phyloP scores from a whole-genome alignment of 78 protist genomes.

The Guillardia theta region DNA sequence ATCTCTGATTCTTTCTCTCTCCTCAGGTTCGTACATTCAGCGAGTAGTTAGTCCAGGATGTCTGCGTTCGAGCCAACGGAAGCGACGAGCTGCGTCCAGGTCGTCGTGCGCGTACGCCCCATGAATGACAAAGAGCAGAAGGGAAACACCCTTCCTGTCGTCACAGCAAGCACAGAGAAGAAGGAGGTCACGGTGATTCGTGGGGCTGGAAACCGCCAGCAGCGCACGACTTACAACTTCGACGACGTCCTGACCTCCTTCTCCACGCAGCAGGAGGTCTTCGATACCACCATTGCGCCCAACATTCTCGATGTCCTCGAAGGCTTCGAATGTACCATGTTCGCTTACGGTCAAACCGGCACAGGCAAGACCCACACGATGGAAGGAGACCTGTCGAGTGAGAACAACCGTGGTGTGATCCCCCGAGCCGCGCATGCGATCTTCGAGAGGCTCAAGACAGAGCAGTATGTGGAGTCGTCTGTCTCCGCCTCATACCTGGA shows the following conservation, averaged over 20 bases:
- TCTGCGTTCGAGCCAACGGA: too few relatives aligned
- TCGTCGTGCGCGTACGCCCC: constrained; percentile 36
- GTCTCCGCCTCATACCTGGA: constrained; percentile 43
- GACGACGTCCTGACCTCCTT: constrained; percentile 7
- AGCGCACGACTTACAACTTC: not conserved
- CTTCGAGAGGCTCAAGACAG: constrained; percentile 5
- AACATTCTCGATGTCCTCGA: constrained; percentile 38
- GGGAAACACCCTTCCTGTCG: constrained; percentile 34
- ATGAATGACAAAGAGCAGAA: constrained; percentile 18
- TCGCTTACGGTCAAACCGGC: constrained; percentile 63
- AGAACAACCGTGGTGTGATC: constrained; percentile 29
- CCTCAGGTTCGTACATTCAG: too few relatives aligned
- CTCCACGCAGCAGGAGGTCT: constrained; percentile 50
- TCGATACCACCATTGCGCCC: constrained; percentile 16
- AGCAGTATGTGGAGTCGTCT: not conserved
- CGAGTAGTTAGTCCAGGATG: too few relatives aligned
- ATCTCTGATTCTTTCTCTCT: not conserved
- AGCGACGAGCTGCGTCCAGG: too few relatives aligned
- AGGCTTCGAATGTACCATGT: constrained; percentile 51
- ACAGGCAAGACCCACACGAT: constrained; percentile 59
- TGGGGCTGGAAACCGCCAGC: constrained; percentile 1
- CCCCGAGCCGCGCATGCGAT: constrained; percentile 51
- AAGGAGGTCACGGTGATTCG: constrained; percentile 1
- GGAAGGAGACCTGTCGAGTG: constrained; percentile 43
- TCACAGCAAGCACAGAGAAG: constrained; percentile 30